These are phyloP conservation scores for Leccinum aurantiacum DNA, from an alignment of 768 basidiomycete species.

Conservation along the genomic window DNA sequence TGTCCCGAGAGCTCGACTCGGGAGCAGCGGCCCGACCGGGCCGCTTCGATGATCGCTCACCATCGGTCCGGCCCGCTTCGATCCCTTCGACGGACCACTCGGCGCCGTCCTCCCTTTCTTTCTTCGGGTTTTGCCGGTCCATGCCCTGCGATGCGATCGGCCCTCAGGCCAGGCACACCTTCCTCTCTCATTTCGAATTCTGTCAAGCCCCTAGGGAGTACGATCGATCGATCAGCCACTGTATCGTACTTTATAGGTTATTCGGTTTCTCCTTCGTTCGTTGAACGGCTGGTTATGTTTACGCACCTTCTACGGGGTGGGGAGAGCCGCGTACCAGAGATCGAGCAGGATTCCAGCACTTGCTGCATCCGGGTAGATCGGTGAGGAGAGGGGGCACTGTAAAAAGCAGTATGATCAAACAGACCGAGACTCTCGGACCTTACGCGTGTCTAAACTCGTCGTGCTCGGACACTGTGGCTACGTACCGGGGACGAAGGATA, in stretches of 20 bases:
- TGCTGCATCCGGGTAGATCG: background rate
- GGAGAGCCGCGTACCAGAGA: background rate
- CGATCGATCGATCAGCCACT: too few species aligned
- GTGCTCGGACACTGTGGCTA: slow-evolving; percentile 22
- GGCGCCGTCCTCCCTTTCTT: too few species aligned
- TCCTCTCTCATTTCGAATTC: too few species aligned
- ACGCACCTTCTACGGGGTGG: background rate
- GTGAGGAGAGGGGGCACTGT: background rate
- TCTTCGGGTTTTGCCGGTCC: background rate
- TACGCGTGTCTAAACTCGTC: slow-evolving; percentile 39
- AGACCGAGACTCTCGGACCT: slow-evolving; percentile 36
- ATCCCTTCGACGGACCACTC: too few species aligned
- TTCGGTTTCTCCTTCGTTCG: background rate
- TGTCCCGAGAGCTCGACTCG: background rate
- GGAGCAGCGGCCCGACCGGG: background rate
- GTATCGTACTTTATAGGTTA: too few species aligned
- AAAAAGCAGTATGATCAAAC: background rate
- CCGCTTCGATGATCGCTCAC: background rate
- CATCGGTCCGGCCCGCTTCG: background rate
- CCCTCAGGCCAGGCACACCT: background rate
- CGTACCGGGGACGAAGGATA: background rate
- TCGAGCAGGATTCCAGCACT: background rate
- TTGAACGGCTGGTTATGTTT: background rate
- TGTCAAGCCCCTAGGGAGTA: too few species aligned
- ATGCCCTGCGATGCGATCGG: background rate